These are phyloP conservation scores for Sodiomyces alkalinus DNA, from an alignment of 2,329 filamentous ascomycete species.

Conservation along the genomic window DNA sequence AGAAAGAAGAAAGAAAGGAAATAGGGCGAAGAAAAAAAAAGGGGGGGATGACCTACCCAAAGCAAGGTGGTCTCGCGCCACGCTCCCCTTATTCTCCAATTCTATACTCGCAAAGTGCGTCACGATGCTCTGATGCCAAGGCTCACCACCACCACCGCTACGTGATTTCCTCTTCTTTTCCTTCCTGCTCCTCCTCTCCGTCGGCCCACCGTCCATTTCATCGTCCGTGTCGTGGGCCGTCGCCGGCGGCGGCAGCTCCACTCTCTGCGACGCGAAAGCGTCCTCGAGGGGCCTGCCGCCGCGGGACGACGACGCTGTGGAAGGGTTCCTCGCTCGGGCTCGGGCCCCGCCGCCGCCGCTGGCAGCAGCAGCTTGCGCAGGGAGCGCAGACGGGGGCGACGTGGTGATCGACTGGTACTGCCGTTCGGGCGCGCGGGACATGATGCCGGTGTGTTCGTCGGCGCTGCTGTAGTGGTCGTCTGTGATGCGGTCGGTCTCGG, in stretches of 20 bases:
- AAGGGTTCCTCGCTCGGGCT: slow-evolving; percentile 6
- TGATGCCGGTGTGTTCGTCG: slow-evolving; percentile 28
- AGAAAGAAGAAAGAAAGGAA: too few species aligned
- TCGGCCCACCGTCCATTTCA: slow-evolving; percentile 3
- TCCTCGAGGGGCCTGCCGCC: slow-evolving; percentile 3
- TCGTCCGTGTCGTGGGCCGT: slow-evolving; percentile 7
- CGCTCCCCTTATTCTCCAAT: slow-evolving; percentile 73
- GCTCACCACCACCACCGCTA: too few species aligned
- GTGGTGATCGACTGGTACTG: slow-evolving; percentile 23
- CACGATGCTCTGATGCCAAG: slow-evolving; percentile 37
- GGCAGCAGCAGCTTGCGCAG: too few species aligned
- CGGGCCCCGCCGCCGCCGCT: background rate
- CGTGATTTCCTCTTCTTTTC: slow-evolving; percentile 13
- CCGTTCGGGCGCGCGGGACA: slow-evolving; percentile 17
- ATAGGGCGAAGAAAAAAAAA: background rate
- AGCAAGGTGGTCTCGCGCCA: slow-evolving; percentile 69
- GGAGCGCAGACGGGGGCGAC: slow-evolving; percentile 4
- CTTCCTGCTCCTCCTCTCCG: slow-evolving; percentile 1
- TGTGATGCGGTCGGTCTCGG: slow-evolving; percentile 4
- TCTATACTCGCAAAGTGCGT: slow-evolving; percentile 47
- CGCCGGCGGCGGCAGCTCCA: slow-evolving; percentile 7
- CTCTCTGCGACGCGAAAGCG: too few species aligned
- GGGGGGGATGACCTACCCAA: slow-evolving; percentile 36
- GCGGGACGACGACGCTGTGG: slow-evolving; percentile 6
- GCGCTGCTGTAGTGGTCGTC: slow-evolving; percentile 10